Evolutionary conservation across 164 flowering plant species (phyloP).

Genomic region (Tinospora cordifolia): DNA sequence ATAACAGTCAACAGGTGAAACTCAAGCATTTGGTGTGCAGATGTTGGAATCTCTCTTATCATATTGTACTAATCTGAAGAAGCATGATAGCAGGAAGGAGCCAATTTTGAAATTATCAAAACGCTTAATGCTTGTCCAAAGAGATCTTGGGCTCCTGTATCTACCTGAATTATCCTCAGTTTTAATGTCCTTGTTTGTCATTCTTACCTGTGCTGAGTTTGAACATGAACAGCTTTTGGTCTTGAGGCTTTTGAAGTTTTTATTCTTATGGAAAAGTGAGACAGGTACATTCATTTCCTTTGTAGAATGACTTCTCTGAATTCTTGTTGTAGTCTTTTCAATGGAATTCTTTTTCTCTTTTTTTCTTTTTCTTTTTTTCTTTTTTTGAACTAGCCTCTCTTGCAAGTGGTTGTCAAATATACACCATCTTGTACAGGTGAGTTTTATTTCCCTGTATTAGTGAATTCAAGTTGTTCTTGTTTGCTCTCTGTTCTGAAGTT

Average conservation of each 20-base stretch:
- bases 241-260: slow-evolving; percentile 45
- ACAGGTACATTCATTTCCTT: slow-evolving; percentile 37
- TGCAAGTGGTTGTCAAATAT: background rate
- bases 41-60: slow-evolving; percentile 54
- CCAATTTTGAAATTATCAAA: slow-evolving; percentile 40
- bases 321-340: background rate
- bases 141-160: slow-evolving; percentile 52
- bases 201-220: slow-evolving; percentile 50
- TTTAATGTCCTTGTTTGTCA: slow-evolving; percentile 38
- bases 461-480: too few species aligned
- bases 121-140: slow-evolving; percentile 45
- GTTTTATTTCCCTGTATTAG: background rate
- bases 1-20: slow-evolving; percentile 41
- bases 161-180: slow-evolving; percentile 35
- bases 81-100: slow-evolving; percentile 33
- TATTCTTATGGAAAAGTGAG: slow-evolving; percentile 70
- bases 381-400: background rate
- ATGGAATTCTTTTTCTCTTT: background rate
- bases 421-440: background rate
- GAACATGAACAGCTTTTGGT: slow-evolving; percentile 73
- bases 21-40: slow-evolving; percentile 48
- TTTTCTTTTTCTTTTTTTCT: background rate
- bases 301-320: too few species aligned
- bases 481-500: too few species aligned
- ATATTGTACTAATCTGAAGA: slow-evolving; percentile 24